Percentiles rank a stretch among this genome's conserved stretches.
Conservation (phyloP, 306 rosid species). For the Luffa aegyptiaca region DNA sequence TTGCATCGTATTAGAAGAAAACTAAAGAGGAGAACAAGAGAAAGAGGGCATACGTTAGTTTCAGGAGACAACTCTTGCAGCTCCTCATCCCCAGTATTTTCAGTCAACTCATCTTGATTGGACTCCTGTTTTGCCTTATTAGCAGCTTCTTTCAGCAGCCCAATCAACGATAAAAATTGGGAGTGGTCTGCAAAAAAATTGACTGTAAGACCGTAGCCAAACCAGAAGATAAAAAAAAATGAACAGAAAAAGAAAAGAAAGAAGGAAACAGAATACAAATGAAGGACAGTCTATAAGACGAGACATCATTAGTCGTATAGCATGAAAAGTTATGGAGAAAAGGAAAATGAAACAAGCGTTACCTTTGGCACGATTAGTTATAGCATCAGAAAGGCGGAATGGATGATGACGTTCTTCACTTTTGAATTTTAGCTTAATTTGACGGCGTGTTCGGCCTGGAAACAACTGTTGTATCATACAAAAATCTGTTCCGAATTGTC, state of each 20-base stretch:
- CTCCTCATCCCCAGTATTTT: conserved; percentile 26
- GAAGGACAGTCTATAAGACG: background rate
- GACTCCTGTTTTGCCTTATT: conserved; percentile 40
- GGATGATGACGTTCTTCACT: conserved; percentile 68
- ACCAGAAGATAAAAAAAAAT: background rate
- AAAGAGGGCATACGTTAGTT: conserved; percentile 39
- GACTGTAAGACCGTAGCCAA: background rate
- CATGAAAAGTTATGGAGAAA: background rate
- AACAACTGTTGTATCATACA: conserved; percentile 63
- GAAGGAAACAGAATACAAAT: background rate
- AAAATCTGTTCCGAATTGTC: conserved; percentile 71
- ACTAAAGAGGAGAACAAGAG: conserved; percentile 16
- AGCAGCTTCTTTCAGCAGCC: conserved; percentile 48
- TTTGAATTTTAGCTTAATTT: conserved; percentile 66
- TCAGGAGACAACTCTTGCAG: conserved; percentile 22
- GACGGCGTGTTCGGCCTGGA: conserved; percentile 53
- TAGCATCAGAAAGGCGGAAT: conserved; percentile 40
- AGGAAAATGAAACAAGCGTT: background rate
- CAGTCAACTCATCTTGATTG: conserved; percentile 31
- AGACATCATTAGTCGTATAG: background rate
- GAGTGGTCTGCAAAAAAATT: conserved; percentile 37
- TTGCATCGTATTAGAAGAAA: background rate
- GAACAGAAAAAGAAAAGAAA: background rate
- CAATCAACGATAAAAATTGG: conserved; percentile 41
- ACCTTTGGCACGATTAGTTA: conserved; percentile 46